Percentiles rank a stretch among this genome's conserved stretches.
Evolutionary conservation across 169 alveolate genomes (phyloP).

Genomic region (Plasmodium cynomolgi): DNA sequence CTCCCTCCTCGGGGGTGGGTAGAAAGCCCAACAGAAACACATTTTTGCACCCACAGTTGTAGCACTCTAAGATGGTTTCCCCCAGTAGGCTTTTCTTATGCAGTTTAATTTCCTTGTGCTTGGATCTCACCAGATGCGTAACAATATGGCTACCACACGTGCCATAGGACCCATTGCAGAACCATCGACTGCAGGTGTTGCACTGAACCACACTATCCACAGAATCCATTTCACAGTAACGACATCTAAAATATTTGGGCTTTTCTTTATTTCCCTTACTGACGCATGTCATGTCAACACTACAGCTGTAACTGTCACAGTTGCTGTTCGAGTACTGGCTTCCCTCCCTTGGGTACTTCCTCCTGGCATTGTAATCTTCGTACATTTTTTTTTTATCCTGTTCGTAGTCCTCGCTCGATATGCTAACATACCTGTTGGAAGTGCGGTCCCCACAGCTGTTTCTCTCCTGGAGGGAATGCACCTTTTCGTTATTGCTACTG

Average conservation of each 20-base stretch:
- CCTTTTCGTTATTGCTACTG: neutral
- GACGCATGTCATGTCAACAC: neutral
- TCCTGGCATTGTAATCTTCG: neutral
- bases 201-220: slow-evolving; percentile 84
- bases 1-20: slow-evolving; percentile 83
- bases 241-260: slow-evolving; percentile 58
- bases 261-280: slow-evolving; percentile 7
- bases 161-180: slow-evolving; percentile 83
- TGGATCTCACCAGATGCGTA: slow-evolving; percentile 86
- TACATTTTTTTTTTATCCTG: neutral
- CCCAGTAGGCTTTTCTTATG: slow-evolving; percentile 87
- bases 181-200: slow-evolving; percentile 84
- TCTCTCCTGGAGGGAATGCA: neutral
- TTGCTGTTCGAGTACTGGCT: neutral
- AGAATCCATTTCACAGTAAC: slow-evolving; percentile 76
- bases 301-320: neutral
- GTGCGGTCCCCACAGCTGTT: neutral
- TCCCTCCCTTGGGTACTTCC: neutral
- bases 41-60: slow-evolving; percentile 84
- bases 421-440: neutral
- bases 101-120: slow-evolving; percentile 85
- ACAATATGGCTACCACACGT: slow-evolving; percentile 86
- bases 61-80: slow-evolving; percentile 89
- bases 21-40: slow-evolving; percentile 87
- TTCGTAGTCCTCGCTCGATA: neutral